A percentile compares a stretch with the other conserved stretches of the same genome.
Evolutionary conservation across 164 flowering plant genomes (phyloP).

Genomic region (Saururus chinensis): DNA sequence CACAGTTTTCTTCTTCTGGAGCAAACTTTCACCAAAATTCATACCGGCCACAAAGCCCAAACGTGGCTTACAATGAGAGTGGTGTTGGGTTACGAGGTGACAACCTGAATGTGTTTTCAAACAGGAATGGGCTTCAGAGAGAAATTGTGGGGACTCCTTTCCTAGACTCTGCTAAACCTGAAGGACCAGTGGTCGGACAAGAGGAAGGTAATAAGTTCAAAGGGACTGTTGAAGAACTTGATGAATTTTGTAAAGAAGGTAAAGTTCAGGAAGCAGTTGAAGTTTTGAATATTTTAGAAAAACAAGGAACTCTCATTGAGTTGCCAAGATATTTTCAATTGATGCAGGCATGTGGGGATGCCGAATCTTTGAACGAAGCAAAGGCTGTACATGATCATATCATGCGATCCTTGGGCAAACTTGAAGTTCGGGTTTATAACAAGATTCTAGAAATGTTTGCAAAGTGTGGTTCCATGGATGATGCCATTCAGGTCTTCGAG

Average conservation of each 20-base stretch:
- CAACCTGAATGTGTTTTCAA: neutral
- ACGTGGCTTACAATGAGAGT: slow-evolving; percentile 1
- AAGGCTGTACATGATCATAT: slow-evolving; percentile 44
- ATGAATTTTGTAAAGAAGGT: slow-evolving; percentile 38
- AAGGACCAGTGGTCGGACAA: slow-evolving; percentile 13
- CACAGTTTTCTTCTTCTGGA: neutral
- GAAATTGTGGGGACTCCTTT: slow-evolving; percentile 6
- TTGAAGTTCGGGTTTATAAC: slow-evolving; percentile 32
- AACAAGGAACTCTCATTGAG: slow-evolving; percentile 31
- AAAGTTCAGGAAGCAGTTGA: slow-evolving; percentile 58
- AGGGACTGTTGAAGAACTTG: slow-evolving; percentile 49
- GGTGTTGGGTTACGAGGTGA: neutral
- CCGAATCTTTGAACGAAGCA: slow-evolving; percentile 43
- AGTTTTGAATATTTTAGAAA: slow-evolving; percentile 33
- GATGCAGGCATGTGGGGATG: slow-evolving; percentile 54
- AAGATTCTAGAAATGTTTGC: slow-evolving; percentile 57
- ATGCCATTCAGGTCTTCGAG: slow-evolving; percentile 42
- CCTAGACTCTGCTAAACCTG: slow-evolving; percentile 1
- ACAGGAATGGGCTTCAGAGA: neutral
- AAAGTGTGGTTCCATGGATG: slow-evolving; percentile 50
- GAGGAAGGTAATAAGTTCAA: slow-evolving; percentile 13
- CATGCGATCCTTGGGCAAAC: slow-evolving; percentile 17
- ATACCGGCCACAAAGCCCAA: slow-evolving; percentile 6
- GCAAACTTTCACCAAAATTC: slow-evolving; percentile 11
- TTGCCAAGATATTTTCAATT: slow-evolving; percentile 29